phyloP scores from a whole-genome alignment of 208 protist species.

The Vickermania spadyakhi region DNA sequence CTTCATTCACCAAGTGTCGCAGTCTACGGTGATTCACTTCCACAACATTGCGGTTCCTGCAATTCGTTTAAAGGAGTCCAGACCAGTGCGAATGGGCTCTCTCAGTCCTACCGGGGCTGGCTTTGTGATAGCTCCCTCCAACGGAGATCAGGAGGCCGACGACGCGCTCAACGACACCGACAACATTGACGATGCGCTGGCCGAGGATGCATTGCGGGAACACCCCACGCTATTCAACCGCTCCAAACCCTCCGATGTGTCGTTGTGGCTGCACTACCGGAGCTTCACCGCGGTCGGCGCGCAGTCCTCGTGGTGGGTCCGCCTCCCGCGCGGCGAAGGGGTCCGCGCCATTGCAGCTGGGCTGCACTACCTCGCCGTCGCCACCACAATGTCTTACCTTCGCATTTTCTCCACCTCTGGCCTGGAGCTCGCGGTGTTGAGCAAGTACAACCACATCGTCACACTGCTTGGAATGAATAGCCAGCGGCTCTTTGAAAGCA shows the following conservation, averaged over 20 bases:
- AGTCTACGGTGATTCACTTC: slow-evolving; percentile 67
- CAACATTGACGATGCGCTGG: slow-evolving; percentile 1
- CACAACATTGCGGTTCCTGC: slow-evolving; percentile 67
- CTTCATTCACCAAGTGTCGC: slow-evolving; percentile 52
- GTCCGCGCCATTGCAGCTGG: slow-evolving; percentile 71
- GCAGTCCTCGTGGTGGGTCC: slow-evolving; percentile 72
- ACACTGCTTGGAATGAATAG: slow-evolving; percentile 74
- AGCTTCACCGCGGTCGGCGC: slow-evolving; percentile 68
- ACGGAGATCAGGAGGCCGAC: not conserved
- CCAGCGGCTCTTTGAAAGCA: slow-evolving; percentile 17
- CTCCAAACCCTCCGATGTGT: slow-evolving; percentile 11
- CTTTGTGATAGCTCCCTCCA: slow-evolving; percentile 23
- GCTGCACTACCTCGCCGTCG: slow-evolving; percentile 60
- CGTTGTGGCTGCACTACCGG: slow-evolving; percentile 59
- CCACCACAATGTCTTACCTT: slow-evolving; percentile 68
- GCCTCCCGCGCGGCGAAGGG: slow-evolving; percentile 54
- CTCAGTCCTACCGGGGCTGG: slow-evolving; percentile 67
- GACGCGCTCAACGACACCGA: not conserved
- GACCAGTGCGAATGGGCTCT: slow-evolving; percentile 58
- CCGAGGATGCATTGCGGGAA: slow-evolving; percentile 20
- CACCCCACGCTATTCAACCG: slow-evolving; percentile 22
- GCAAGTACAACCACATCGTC: slow-evolving; percentile 67
- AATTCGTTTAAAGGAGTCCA: slow-evolving; percentile 48
- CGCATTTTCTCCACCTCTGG: slow-evolving; percentile 78
- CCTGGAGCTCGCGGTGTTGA: slow-evolving; percentile 73